Base-by-base conservation (phyloP, 768 basidiomycete species). In the Pleurotus salmoneostramineus region DNA sequence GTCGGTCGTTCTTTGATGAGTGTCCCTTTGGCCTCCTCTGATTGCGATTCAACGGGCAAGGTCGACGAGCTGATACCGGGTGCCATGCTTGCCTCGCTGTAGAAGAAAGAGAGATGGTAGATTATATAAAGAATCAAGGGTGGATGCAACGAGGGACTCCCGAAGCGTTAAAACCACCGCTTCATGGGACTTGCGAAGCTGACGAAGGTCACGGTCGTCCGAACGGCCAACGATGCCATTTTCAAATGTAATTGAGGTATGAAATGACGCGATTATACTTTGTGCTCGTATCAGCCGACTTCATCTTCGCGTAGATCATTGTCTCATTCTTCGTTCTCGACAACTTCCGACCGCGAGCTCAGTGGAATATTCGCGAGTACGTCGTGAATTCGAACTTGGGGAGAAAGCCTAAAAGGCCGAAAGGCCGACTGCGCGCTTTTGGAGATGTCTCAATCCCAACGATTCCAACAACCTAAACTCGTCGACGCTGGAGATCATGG, bases 1-100 rank as follows among this genome's bases (percentile, higher is more conserved):
- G 68, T 67, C 1, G 62, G 56, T 27, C 44, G 14, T 11, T 42
- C 21, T 37, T 43, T n/a, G 27, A 7, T 14, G 11, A 43, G 32
- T 7, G 36, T 31, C 21, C 27, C 11, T 5, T 40, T 54, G 12
- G 7, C 48, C 11, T 54, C 21, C 33, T 49, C 48, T 21, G 48
- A 10, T 31, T 31, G 48, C 8, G 6, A 15, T 5, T 40, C 35
- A n/a, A 12, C 32, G n/a, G 21, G 33, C 12, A 34, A 36, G 15
- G 50, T n/a, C 33, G 32, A 14, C 17, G 36, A 14, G 32, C 27
- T n/a, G 40, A 44, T 36, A 55, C 35, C 21, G n/a, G 52, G 52
- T 15, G 52, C 52, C 52, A 55, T 55, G 12, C 10, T 55, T 27
- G 21, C 21, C 21, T 27, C n/a, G 36, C 7, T 32, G 21, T 14